Evolutionary conservation across 768 basidiomycete species (phyloP).

Genomic region (Trametes sanguinea): DNA sequence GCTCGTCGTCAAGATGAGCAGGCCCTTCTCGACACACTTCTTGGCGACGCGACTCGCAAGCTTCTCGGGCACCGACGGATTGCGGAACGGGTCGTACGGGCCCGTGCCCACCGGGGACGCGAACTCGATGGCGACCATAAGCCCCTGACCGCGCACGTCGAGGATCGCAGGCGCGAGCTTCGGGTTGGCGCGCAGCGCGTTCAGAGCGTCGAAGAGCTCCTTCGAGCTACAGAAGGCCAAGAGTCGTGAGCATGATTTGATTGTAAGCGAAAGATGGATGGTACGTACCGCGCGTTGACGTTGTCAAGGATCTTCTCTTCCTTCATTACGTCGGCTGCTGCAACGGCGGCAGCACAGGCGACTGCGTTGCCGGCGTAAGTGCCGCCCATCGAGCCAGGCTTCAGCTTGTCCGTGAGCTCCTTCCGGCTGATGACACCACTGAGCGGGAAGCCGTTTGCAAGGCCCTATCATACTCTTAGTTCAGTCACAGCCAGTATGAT

Average conservation of each 20-base stretch:
- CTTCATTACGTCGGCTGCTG: constrained; percentile 73
- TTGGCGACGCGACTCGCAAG: constrained; percentile 72
- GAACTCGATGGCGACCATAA: constrained; percentile 89
- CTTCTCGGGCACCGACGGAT: constrained; percentile 44
- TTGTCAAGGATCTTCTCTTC: constrained; percentile 85
- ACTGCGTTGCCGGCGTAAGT: constrained; percentile 94
- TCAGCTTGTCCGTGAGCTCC: constrained; percentile 77
- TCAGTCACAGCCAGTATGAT: background rate
- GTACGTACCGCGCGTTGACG: constrained; percentile 63
- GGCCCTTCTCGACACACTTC: constrained; percentile 82
- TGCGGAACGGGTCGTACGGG: constrained; percentile 46
- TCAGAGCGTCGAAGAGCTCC: constrained; percentile 68
- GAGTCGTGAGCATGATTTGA: background rate
- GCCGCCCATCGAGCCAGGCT: constrained; percentile 84
- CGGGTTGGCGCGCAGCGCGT: constrained; percentile 56
- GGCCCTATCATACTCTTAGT: constrained; percentile 49
- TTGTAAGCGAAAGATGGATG: background rate
- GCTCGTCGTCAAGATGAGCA: constrained; percentile 88
- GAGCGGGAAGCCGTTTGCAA: constrained; percentile 93
- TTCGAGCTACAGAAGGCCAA: constrained; percentile 48
- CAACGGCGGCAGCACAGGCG: constrained; percentile 86
- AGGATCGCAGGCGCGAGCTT: constrained; percentile 60
- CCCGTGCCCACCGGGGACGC: constrained; percentile 59
- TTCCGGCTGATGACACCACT: constrained; percentile 81
- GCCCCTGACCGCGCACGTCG: constrained; percentile 85